Conservation (phyloP, 2,329 filamentous ascomycete species). For the Chaetomiaceae sp. region DNA sequence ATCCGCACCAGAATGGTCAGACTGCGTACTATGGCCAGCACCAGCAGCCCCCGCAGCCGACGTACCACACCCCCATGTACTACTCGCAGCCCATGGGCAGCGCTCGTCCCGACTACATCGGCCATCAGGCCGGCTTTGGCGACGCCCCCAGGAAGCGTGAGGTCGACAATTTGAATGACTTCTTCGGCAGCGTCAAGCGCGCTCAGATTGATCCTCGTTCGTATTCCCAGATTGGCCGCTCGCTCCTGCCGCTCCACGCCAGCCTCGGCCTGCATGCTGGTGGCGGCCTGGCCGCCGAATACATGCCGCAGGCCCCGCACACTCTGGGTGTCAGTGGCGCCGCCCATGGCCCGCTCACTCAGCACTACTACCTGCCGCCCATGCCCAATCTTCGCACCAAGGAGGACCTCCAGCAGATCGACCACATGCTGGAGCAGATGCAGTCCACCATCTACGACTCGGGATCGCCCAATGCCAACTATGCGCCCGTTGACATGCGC, state of each 20-base stretch:
- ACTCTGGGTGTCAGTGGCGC: slow-evolving; percentile 51
- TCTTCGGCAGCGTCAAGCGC: slow-evolving; percentile 90
- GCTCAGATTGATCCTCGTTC: slow-evolving; percentile 82
- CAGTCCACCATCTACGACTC: slow-evolving; percentile 92
- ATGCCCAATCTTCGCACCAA: slow-evolving; percentile 88
- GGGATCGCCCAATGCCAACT: slow-evolving; percentile 73
- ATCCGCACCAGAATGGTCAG: slow-evolving; percentile 53
- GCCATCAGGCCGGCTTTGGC: slow-evolving; percentile 48
- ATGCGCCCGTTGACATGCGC: slow-evolving; percentile 61
- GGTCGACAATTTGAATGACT: slow-evolving; percentile 87
- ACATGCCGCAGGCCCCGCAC: slow-evolving; percentile 41
- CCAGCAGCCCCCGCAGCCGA: slow-evolving; percentile 38
- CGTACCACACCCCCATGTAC: slow-evolving; percentile 70
- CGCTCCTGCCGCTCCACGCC: slow-evolving; percentile 75
- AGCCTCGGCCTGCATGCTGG: slow-evolving; percentile 59
- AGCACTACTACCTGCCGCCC: slow-evolving; percentile 83
- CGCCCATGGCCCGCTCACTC: slow-evolving; percentile 57
- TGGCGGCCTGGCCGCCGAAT: slow-evolving; percentile 49
- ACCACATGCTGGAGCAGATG: slow-evolving; percentile 92
- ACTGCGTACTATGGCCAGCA: slow-evolving; percentile 58
- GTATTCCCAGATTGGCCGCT: slow-evolving; percentile 88
- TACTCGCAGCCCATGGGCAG: slow-evolving; percentile 59
- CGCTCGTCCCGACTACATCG: slow-evolving; percentile 57
- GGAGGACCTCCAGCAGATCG: slow-evolving; percentile 88
- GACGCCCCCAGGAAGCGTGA: slow-evolving; percentile 74